Conservation (phyloP, 768 basidiomycete genomes). For the Leccinum olivaceopallidum region DNA sequence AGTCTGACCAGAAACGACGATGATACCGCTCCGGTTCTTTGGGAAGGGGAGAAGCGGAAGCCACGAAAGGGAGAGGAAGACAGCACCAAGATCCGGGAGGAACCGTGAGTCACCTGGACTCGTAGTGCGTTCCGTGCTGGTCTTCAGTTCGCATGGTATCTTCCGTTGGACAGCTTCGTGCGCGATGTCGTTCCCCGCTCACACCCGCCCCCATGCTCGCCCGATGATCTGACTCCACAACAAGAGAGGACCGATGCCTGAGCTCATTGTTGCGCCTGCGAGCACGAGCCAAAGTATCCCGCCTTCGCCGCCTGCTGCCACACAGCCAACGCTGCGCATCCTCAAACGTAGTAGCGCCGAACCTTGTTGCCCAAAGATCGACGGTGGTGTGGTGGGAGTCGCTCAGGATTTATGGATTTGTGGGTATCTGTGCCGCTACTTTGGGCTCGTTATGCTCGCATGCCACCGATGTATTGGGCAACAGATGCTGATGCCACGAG, state of each 20-base stretch:
- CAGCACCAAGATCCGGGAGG: constrained; percentile 49
- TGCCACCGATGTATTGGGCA: no score
- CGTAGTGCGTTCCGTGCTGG: neutral
- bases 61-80: constrained; percentile 12
- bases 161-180: neutral
- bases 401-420: no score
- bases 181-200: neutral
- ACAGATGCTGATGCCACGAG: no score
- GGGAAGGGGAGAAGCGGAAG: neutral
- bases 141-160: neutral
- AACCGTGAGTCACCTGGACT: constrained; percentile 52
- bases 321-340: constrained; percentile 55
- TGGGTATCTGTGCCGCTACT: no score
- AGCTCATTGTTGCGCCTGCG: constrained; percentile 48
- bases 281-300: constrained; percentile 39
- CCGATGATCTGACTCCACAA: constrained; percentile 42
- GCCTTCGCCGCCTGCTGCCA: constrained; percentile 52
- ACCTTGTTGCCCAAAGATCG: no score
- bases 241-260: constrained; percentile 9
- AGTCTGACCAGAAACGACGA: neutral
- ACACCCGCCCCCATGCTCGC: no score
- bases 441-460: no score
- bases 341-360: constrained; percentile 49
- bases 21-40: neutral
- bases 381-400: no score